phyloP scores from a whole-genome alignment of 495 filamentous ascomycete genomes.

The Annulohypoxylon stygium region DNA sequence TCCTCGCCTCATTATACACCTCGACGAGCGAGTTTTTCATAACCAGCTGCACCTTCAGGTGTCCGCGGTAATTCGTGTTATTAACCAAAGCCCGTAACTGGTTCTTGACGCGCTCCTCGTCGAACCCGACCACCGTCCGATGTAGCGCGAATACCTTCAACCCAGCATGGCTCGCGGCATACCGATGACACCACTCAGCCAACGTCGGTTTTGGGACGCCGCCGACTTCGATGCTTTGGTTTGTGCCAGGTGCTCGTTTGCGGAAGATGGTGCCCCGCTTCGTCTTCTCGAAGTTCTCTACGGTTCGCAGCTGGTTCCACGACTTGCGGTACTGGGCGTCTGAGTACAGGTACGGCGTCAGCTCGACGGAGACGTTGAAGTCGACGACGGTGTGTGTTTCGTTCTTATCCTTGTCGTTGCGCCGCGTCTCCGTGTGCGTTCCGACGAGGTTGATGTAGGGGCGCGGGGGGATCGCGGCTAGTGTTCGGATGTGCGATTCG shows the following conservation, averaged over 20 bases:
- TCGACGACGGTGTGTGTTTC: conserved; percentile 93
- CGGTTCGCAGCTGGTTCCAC: conserved; percentile 52
- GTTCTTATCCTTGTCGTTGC: conserved; percentile 69
- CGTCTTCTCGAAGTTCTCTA: conserved; percentile 56
- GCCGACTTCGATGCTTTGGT: conserved; percentile 55
- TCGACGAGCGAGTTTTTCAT: conserved; percentile 61
- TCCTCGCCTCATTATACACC: conserved; percentile 66
- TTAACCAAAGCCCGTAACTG: conserved; percentile 63
- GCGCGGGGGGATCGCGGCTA: conserved; percentile 60
- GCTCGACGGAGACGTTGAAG: conserved; percentile 71
- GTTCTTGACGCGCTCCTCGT: conserved; percentile 59
- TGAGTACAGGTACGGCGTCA: conserved; percentile 63
- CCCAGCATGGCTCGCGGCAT: conserved; percentile 61
- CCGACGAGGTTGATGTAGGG: conserved; percentile 63
- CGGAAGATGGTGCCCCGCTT: conserved; percentile 58
- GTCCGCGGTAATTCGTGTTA: conserved; percentile 71
- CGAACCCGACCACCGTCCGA: conserved; percentile 65
- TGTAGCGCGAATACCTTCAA: conserved; percentile 66
- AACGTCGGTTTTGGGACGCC: conserved; percentile 58
- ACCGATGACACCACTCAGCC: conserved; percentile 69
- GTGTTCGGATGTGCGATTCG: conserved; percentile 57
- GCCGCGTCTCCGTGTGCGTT: conserved; percentile 61
- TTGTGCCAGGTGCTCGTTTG: conserved; percentile 56
- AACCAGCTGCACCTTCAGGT: conserved; percentile 65
- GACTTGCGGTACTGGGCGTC: conserved; percentile 51